phyloP scores from a whole-genome alignment of 169 alveolate genomes.

The Plasmodium inui region DNA sequence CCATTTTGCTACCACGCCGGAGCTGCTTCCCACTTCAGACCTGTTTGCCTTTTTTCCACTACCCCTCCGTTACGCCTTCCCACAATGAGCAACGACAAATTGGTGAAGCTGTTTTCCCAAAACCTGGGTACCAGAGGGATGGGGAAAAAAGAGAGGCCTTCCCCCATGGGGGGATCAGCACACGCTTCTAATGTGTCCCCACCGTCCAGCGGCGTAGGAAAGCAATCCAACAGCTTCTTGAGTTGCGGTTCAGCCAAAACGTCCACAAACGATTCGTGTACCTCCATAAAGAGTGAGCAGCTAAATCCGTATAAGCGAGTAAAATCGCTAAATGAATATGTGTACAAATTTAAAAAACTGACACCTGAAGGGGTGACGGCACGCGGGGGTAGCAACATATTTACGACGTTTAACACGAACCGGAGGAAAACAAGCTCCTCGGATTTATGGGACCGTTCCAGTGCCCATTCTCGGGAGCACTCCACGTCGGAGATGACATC shows the following conservation, averaged over 20 bases:
- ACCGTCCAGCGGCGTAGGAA: background rate
- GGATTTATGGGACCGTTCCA: background rate
- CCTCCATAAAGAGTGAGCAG: conserved; percentile 24
- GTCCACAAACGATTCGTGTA: conserved; percentile 13
- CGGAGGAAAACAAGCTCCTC: background rate
- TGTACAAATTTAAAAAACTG: conserved; percentile 23
- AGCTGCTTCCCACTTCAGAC: background rate
- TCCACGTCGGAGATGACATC: background rate
- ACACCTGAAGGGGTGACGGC: background rate
- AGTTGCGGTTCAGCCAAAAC: conserved; percentile 11
- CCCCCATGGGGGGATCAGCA: background rate
- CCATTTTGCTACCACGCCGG: background rate
- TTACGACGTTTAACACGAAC: conserved; percentile 46
- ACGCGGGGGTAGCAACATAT: background rate
- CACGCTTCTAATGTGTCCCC: conserved; percentile 11
- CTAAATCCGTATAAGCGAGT: conserved; percentile 31
- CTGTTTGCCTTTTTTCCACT: background rate
- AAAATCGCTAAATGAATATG: conserved; percentile 32
- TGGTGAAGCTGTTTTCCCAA: conserved; percentile 12
- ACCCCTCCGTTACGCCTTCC: background rate
- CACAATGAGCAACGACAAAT: conserved; percentile 7
- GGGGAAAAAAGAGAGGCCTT: background rate
- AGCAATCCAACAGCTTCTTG: conserved; percentile 7
- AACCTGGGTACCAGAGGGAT: background rate
- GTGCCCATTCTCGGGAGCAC: background rate